Evolutionary conservation across 2,329 filamentous ascomycete genomes (phyloP), one percentile per base, ranked within the genome.

Genomic region (Colletotrichum simmondsii): DNA sequence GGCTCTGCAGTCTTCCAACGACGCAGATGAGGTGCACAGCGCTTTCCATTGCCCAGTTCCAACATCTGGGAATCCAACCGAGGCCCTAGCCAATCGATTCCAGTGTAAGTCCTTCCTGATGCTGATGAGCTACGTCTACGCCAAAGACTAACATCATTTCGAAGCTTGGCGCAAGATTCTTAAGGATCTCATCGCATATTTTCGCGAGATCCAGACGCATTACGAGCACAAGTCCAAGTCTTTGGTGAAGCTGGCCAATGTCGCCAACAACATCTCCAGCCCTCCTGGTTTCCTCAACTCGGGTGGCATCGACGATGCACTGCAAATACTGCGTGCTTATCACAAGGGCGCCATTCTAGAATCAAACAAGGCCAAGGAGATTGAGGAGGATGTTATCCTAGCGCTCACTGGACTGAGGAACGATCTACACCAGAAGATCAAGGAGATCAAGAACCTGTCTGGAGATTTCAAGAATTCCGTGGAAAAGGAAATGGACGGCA

Each of bases 381-480:
- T 98, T 70, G 95, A 98, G 80, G 92, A 92, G 74, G 96, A 98
- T 79, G 95, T 99, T 59, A 95, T 98, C 75, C 87, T 94, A 63
- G 95, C 96, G 65, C 87, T 99, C 68, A 95, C 92, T 2, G 95
- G 95, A 1, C 86, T 99, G 66, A 88, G 97, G 71, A 95, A 92
- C 78, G 97, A 99, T 81, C 87, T 99, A 22, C 93, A 93, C 74
- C 95, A 97, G 81, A 99, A 99, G 86, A 97, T 97, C 82, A 99
- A 98, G 83, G 97, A 99, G 84, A 99, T 99, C 85, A 98, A 97
- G 85, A 93, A 92, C 76, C 86, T 99, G 19, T 94, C 95, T 6
- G 94, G 95, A 19, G 97, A 99, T 82, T 99, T 99, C 85, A 98
- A 98, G 84, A 99, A 98, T 80, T 94, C 93, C 0, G 95, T 99